Evolutionary conservation across 768 basidiomycete species (phyloP).

Genomic region (Lactifluus rugatus): DNA sequence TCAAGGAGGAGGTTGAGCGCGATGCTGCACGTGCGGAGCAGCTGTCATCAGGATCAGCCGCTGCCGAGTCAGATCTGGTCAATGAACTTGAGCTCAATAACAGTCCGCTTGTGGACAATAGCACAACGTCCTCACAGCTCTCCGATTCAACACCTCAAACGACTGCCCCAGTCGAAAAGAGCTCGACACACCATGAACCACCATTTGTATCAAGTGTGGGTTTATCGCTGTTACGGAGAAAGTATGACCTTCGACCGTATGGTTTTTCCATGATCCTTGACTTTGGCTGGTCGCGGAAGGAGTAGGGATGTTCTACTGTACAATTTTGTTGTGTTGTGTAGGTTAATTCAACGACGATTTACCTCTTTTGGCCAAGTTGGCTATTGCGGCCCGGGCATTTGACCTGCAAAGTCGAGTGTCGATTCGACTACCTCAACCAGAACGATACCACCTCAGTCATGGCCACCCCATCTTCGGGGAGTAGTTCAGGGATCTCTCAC

Average conservation of each 20-base stretch:
- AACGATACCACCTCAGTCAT: slow-evolving; percentile 7
- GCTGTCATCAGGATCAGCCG: not conserved
- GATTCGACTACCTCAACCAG: not conserved
- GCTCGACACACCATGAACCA: slow-evolving; percentile 1
- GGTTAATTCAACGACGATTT: not conserved
- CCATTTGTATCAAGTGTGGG: not conserved
- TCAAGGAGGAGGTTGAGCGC: slow-evolving; percentile 30
- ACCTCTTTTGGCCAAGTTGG: not conserved
- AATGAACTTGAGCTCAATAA: too few species aligned
- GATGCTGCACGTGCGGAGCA: slow-evolving; percentile 28
- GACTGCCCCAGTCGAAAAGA: not conserved
- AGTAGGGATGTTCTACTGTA: not conserved
- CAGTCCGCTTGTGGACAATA: not conserved
- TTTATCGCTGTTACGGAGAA: slow-evolving; percentile 24
- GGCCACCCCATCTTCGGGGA: slow-evolving; percentile 23
- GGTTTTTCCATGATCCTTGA: slow-evolving; percentile 68
- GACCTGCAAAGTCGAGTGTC: not conserved
- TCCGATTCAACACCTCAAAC: not conserved
- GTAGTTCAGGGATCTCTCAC: slow-evolving; percentile 24
- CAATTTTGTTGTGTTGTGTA: not conserved
- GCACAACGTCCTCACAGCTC: not conserved
- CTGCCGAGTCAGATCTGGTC: not conserved
- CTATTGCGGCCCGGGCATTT: not conserved
- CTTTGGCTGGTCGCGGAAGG: slow-evolving; percentile 48
- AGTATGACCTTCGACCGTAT: slow-evolving; percentile 64